These are phyloP conservation scores for Phytophthora brassicae DNA, from an alignment of 352 stramenopile genomes.

Conservation along the genomic window DNA sequence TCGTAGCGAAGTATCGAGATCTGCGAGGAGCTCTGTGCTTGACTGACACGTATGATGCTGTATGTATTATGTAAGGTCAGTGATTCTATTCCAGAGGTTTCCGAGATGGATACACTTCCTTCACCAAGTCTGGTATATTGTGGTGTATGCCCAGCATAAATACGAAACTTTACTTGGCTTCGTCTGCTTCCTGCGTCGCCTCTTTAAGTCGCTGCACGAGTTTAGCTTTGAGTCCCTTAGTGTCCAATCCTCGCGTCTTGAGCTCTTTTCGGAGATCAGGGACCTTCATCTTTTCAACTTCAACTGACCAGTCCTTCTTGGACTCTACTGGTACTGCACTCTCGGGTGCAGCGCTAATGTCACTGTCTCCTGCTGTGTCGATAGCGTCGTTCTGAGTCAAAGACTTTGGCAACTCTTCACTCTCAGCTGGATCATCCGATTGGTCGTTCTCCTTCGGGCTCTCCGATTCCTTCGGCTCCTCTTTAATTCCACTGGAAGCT, in stretches of 20 bases:
- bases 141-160: constrained; percentile 34
- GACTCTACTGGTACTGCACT: neutral
- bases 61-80: constrained; percentile 1
- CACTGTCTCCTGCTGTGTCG: neutral
- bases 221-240: constrained; percentile 66
- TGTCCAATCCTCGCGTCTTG: constrained; percentile 71
- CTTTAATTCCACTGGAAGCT: constrained; percentile 5
- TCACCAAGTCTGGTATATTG: constrained; percentile 20
- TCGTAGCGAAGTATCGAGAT: constrained; percentile 32
- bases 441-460: constrained; percentile 8
- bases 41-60: constrained; percentile 38
- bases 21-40: constrained; percentile 26
- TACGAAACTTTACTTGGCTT: constrained; percentile 40
- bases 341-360: constrained; percentile 5
- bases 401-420: constrained; percentile 2
- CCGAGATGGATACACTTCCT: constrained; percentile 13
- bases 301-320: constrained; percentile 17
- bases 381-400: neutral
- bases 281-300: constrained; percentile 61
- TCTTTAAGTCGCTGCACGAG: constrained; percentile 66
- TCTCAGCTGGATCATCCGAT: neutral
- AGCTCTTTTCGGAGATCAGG: constrained; percentile 63
- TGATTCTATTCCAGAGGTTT: constrained; percentile 7
- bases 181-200: constrained; percentile 38
- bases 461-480: constrained; percentile 14